Base-by-base conservation (phyloP, 371 early-diverging fungal genomes). In the Syncephalastrum contaminatum region DNA sequence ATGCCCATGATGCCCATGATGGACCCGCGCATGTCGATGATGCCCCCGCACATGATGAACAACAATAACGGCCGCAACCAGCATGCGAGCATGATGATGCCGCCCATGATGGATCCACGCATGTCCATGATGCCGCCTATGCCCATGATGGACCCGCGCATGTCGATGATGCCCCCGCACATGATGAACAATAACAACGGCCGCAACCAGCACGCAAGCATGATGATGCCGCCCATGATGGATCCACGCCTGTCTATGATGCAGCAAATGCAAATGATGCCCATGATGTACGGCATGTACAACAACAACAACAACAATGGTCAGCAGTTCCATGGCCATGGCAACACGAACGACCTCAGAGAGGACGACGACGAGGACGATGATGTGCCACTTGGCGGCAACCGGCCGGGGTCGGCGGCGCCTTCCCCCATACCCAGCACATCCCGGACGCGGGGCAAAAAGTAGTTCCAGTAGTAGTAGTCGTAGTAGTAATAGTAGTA, bases 121-220 rank as follows among this genome's bases (percentile, higher is more conserved):
- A 57, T 67, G 60, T 42, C 46, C 4, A 62, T 60, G 56, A 56
- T 56, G 56, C 19, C 19, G 4, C 51, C 51, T 16, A 67, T 72
- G 63, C 54, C 54, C 1, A 70, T 72, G 68, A 64, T 73, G 70
- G 68, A 73, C 57, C 70, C 73, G 12, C 66, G 67, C 16, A 71
- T 71, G 70, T 54, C 60, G 43, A 54, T 60, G 60, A 59, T 59
- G 55, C 44, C 54, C 24, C 54, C 47, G 5, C 36, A 48, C 18
- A 53, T 53, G 53, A 53, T 53, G 53, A 51, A 30, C 10, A 30
- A 30, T 10, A 30, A 5, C 12, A 30, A 30, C 12, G 36, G 36
- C 12, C 57, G 45, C 15, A 56, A 51, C 30, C 49, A 55, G 14
- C 48, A 51, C 43, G 36, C 54, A 7, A 46, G 52, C 55, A 62